phyloP scores from a whole-genome alignment of 495 filamentous ascomycete species.

The Penicillium chermesinum region DNA sequence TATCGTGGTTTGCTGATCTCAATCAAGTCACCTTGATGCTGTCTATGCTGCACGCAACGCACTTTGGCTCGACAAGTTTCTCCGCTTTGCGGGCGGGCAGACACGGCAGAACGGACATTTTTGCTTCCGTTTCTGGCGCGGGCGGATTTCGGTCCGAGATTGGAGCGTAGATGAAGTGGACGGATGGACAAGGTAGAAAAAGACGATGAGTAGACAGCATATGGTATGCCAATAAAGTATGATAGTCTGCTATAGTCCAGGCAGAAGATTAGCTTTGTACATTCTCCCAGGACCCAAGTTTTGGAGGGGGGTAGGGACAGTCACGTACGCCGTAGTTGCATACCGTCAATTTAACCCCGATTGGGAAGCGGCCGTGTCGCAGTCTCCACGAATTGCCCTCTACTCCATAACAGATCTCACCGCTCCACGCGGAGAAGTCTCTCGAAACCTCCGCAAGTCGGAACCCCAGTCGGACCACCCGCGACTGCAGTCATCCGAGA shows the following conservation, averaged over 20 bases:
- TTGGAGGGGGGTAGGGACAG: no score
- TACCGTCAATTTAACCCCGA: neutral
- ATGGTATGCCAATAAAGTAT: no score
- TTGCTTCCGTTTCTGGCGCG: conserved; percentile 12
- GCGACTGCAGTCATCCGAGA: neutral
- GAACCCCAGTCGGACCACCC: conserved; percentile 9
- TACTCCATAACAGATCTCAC: conserved; percentile 7
- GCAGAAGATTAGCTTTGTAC: no score
- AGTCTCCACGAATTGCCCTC: neutral
- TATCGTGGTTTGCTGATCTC: neutral
- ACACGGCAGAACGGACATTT: conserved; percentile 32
- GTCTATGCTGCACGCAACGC: conserved; percentile 4
- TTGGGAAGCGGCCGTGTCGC: neutral
- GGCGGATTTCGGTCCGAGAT: conserved; percentile 11
- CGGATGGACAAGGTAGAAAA: no score
- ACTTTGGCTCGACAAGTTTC: conserved; percentile 13
- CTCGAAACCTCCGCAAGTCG: conserved; percentile 16
- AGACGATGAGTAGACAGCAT: no score
- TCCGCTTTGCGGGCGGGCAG: conserved; percentile 32
- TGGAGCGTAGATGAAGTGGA: neutral
- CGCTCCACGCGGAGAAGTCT: conserved; percentile 17
- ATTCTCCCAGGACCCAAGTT: no score
- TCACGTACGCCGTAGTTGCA: neutral
- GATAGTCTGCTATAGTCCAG: no score
- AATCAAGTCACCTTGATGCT: neutral